Evolutionary conservation across 2,329 filamentous ascomycete species (phyloP).

Genomic region (Xylaria sp.): DNA sequence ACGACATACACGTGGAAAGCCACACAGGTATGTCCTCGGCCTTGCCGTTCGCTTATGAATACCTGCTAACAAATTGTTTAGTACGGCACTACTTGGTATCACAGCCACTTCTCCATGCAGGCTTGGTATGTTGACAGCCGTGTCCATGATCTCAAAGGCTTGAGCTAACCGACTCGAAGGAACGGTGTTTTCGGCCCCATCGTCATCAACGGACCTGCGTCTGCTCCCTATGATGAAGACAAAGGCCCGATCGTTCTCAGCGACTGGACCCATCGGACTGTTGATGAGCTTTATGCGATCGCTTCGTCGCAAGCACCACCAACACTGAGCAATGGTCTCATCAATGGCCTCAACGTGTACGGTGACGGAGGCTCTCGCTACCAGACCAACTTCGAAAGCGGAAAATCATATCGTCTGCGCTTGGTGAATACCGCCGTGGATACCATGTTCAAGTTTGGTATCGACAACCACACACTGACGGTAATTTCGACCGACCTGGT

Average conservation of each 20-base stretch:
- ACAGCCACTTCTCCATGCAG: slow-evolving; percentile 51
- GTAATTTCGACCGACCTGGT: slow-evolving; percentile 57
- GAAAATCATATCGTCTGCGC: slow-evolving; percentile 42
- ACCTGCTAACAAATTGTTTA: slow-evolving; percentile 27
- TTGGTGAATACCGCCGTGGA: slow-evolving; percentile 45
- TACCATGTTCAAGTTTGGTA: slow-evolving; percentile 44
- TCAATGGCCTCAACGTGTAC: slow-evolving; percentile 34
- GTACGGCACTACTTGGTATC: slow-evolving; percentile 54
- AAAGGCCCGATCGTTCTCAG: slow-evolving; percentile 52
- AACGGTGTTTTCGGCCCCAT: slow-evolving; percentile 45
- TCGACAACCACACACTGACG: slow-evolving; percentile 52
- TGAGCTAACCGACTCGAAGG: slow-evolving; percentile 16
- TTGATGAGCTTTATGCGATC: slow-evolving; percentile 33
- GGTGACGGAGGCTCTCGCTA: slow-evolving; percentile 33
- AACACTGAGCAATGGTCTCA: slow-evolving; percentile 38
- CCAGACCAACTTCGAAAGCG: slow-evolving; percentile 36
- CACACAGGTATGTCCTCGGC: slow-evolving; percentile 28
- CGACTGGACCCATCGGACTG: slow-evolving; percentile 51
- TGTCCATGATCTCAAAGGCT: neutral
- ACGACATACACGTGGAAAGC: slow-evolving; percentile 53
- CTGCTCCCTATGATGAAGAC: slow-evolving; percentile 56
- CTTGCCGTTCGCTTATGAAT: neutral
- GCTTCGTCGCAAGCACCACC: slow-evolving; percentile 32
- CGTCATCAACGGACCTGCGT: slow-evolving; percentile 54
- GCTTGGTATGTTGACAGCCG: slow-evolving; percentile 19